Evolutionary conservation across 139 green algal species (phyloP).

Genomic region (Haematococcus lacustris): DNA sequence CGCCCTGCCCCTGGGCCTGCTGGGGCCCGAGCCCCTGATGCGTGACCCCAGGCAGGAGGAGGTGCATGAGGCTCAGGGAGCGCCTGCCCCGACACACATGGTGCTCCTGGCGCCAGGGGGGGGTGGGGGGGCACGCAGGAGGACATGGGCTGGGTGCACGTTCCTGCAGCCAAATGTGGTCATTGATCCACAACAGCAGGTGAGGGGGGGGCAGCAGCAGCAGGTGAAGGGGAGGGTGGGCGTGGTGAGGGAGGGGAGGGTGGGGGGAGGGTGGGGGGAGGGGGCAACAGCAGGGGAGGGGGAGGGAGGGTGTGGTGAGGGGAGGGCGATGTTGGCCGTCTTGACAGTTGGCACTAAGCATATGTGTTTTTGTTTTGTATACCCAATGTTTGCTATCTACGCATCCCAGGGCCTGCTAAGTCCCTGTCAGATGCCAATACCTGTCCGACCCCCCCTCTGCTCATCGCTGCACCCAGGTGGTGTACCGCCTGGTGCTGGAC

Average conservation of each 20-base stretch:
- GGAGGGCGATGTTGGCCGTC: neutral
- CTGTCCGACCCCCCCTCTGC: conserved; percentile 9
- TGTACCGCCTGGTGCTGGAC: conserved; percentile 22
- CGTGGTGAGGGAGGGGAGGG: too few relatives aligned
- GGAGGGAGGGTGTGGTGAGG: neutral
- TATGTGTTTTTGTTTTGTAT: neutral
- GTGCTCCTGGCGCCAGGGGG: neutral
- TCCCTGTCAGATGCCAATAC: conserved; percentile 9
- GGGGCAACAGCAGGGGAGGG: neutral
- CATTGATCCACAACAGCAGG: too few relatives aligned
- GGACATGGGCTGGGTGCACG: too few relatives aligned
- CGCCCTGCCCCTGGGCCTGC: conserved; percentile 22
- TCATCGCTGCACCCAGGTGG: conserved; percentile 3
- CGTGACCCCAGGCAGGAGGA: neutral
- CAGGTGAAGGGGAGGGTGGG: too few relatives aligned
- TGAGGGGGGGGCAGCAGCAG: too few relatives aligned
- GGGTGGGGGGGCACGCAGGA: neutral
- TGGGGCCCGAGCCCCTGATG: conserved; percentile 7
- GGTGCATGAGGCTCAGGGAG: neutral
- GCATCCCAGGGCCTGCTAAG: conserved; percentile 3
- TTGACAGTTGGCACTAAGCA: neutral
- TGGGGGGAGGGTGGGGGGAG: neutral
- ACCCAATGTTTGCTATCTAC: neutral
- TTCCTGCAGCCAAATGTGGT: too few relatives aligned
- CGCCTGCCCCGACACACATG: conserved; percentile 1